Percentiles rank a stretch among this genome's conserved stretches.
phyloP scores from a whole-genome alignment of 208 protist species.

The Leishmania turanica region DNA sequence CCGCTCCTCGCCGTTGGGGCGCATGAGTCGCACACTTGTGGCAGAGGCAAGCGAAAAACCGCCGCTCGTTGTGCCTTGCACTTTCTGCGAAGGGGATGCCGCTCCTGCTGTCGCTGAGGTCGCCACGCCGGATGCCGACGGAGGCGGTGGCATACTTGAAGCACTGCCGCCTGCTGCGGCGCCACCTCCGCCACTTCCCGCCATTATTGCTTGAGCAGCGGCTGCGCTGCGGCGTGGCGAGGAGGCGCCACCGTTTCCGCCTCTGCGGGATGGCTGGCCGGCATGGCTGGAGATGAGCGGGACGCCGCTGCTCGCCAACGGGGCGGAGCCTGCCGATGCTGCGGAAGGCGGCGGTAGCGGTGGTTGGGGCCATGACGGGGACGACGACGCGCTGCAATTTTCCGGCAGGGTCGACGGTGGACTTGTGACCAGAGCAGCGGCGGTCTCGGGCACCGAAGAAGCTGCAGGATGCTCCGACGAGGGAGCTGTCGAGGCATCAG shows the following conservation, averaged over 20 bases:
- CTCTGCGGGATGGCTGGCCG: neutral
- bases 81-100: neutral
- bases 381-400: no score
- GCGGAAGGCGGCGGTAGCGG: constrained; percentile 1
- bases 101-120: neutral
- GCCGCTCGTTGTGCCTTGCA: neutral
- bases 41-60: neutral
- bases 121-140: neutral
- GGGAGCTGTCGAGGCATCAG: neutral
- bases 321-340: neutral
- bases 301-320: neutral
- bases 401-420: neutral
- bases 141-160: constrained; percentile 3
- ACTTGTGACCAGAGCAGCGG: neutral
- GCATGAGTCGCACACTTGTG: neutral
- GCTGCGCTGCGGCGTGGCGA: constrained; percentile 5
- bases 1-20: constrained; percentile 28
- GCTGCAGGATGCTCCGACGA: no score
- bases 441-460: constrained; percentile 1
- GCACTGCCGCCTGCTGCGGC: neutral
- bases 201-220: neutral
- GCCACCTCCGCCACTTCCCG: neutral
- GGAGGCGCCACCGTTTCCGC: neutral
- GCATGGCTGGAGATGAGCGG: neutral
- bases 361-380: neutral